phyloP scores from a whole-genome alignment of 768 basidiomycete species.

The Rhizopogon vulgaris region DNA sequence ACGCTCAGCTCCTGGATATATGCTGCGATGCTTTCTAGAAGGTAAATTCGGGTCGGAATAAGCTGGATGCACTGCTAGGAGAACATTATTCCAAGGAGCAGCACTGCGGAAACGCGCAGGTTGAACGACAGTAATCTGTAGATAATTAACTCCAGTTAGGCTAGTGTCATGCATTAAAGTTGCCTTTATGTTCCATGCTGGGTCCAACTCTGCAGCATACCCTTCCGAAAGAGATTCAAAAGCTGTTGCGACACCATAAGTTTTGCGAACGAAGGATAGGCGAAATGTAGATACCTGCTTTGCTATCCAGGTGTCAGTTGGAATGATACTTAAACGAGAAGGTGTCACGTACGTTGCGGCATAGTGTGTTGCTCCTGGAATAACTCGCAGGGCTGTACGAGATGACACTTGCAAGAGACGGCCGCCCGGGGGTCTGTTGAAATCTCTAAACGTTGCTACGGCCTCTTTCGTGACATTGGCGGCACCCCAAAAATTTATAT shows the following conservation, averaged over 20 bases:
- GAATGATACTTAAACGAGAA: not conserved
- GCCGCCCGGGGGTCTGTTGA: slow-evolving; percentile 34
- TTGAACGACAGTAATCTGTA: slow-evolving; percentile 19
- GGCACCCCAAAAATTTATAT: slow-evolving; percentile 34
- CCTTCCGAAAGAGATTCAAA: slow-evolving; percentile 35
- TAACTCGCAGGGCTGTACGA: slow-evolving; percentile 15
- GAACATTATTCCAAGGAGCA: not conserved
- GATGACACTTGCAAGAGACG: slow-evolving; percentile 34
- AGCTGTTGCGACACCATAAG: slow-evolving; percentile 15
- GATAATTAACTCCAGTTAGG: not conserved
- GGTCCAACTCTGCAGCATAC: slow-evolving; percentile 34
- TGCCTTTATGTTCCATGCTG: slow-evolving; percentile 43
- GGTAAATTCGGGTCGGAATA: slow-evolving; percentile 12
- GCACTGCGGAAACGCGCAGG: slow-evolving; percentile 18
- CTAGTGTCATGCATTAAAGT: not conserved
- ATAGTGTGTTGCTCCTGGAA: slow-evolving; percentile 12
- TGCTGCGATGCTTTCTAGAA: slow-evolving; percentile 7
- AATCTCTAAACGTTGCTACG: slow-evolving; percentile 30
- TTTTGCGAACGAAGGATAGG: too few relatives aligned
- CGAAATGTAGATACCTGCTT: slow-evolving; percentile 16
- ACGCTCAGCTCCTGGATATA: slow-evolving; percentile 7
- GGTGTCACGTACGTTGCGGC: slow-evolving; percentile 19
- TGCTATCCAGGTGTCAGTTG: slow-evolving; percentile 10
- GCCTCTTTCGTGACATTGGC: slow-evolving; percentile 27
- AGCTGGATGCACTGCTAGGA: slow-evolving; percentile 15